Evolutionary conservation across 352 stramenopile species (phyloP), one percentile per base, ranked within the genome.

Genomic region (Phytophthora chlamydospora): DNA sequence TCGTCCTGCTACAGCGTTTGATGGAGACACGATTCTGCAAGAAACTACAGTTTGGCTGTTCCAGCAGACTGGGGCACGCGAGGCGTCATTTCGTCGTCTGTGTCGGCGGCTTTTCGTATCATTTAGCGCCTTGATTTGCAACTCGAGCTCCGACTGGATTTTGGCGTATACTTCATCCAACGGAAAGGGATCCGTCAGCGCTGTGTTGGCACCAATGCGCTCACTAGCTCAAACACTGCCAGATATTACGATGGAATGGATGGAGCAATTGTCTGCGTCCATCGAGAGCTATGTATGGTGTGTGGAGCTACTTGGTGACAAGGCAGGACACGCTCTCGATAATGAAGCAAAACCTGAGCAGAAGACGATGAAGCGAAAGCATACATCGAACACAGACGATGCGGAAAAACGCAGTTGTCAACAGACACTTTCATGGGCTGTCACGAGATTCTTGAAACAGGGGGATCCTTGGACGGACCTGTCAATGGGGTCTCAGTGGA

Each of bases 231-330:
- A 62, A 39, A 61, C 75, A 5, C 16, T 76, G 4, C 31, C 45
- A 11, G 49, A 56, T 12, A 63, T 74, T 49, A 60, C 51, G 2
- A 36, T 84, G 36, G 65, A 76, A n/a, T 93, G 84, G 84, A 64
- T 90, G 44, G 68, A 89, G 35, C 80, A 89, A 27, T 56, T 93
- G 32, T 68, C 66, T 41, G 84, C 81, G 4, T 90, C 80, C 13
- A 44, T 80, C 10, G 81, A 91, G 17, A 80, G 66, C 38, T 90
- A 75, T 34, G 51, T 62, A 17, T 93, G 84, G 84, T 86, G 65
- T 48, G 60, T 66, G 12, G 60, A 75, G 16, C 50, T 90, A 2
- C 58, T 93, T 12, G 80, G 68, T 16, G 66, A 73, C 6, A 63
- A 77, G 3, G 52, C 68, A 9, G 45, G 46, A 13, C 27, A 7